Conservation (phyloP, 495 filamentous ascomycete genomes). For the Lasiosphaeria miniovina region DNA sequence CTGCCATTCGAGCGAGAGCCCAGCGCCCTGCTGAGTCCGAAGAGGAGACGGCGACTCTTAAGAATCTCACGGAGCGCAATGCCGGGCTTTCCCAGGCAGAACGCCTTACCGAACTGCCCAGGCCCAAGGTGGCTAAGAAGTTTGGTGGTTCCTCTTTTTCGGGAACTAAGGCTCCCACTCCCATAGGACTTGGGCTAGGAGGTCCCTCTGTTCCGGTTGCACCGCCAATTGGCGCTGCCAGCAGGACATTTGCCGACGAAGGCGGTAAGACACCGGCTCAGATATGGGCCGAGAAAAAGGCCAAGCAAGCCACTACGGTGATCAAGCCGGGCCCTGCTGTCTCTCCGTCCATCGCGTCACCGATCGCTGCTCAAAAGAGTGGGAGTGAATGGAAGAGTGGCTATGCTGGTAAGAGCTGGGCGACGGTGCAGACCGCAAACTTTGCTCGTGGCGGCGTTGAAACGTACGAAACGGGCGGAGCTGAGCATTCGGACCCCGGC, state of each 20-base stretch:
- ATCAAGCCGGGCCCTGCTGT: slow-evolving; percentile 28
- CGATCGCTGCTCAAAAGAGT: slow-evolving; percentile 58
- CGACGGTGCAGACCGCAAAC: slow-evolving; percentile 68
- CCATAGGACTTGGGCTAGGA: slow-evolving; percentile 58
- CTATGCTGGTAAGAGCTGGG: slow-evolving; percentile 85
- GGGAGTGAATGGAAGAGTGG: slow-evolving; percentile 65
- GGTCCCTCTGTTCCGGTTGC: slow-evolving; percentile 47
- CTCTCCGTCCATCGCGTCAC: slow-evolving; percentile 37
- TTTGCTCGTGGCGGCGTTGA: slow-evolving; percentile 63
- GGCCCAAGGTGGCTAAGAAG: slow-evolving; percentile 88
- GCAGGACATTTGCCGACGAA: slow-evolving; percentile 88
- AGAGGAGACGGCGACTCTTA: slow-evolving; percentile 46
- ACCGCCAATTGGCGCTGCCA: slow-evolving; percentile 70
- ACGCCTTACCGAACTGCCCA: slow-evolving; percentile 82
- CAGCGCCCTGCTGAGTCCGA: slow-evolving; percentile 58
- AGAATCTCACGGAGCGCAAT: slow-evolving; percentile 64
- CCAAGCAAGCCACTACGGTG: slow-evolving; percentile 57
- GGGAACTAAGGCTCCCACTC: slow-evolving; percentile 85
- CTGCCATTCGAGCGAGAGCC: slow-evolving; percentile 79
- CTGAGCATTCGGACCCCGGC: slow-evolving; percentile 42
- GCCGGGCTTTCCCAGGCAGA: slow-evolving; percentile 66
- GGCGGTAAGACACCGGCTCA: slow-evolving; percentile 96
- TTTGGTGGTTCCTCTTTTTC: slow-evolving; percentile 71
- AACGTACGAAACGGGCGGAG: slow-evolving; percentile 57
- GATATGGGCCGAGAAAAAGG: slow-evolving; percentile 96